Percentiles rank a stretch among this genome's conserved stretches.
phyloP scores from a whole-genome alignment of 495 filamentous ascomycete genomes.

The Podospora anserina region DNA sequence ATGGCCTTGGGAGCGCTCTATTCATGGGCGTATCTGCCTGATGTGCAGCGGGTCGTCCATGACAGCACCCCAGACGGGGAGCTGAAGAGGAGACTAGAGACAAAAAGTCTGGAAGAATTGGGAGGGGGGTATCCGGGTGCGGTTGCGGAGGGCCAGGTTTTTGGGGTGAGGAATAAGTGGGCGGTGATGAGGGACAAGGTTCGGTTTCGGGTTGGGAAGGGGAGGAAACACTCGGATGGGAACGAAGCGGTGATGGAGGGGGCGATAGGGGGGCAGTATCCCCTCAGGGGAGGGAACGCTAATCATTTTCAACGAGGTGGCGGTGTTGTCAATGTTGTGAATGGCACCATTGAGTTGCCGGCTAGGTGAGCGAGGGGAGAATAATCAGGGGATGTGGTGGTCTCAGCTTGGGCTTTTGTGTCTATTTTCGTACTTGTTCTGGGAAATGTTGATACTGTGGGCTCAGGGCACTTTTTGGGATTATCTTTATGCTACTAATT shows the following conservation, averaged over 20 bases:
- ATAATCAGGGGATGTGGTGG: neutral
- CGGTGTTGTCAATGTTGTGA: neutral
- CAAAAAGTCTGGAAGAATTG: conserved; percentile 33
- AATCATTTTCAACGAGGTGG: neutral
- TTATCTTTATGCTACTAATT: neutral
- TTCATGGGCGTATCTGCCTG: conserved; percentile 38
- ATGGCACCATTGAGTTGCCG: neutral
- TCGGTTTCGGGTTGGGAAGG: conserved; percentile 13
- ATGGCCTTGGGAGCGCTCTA: conserved; percentile 35
- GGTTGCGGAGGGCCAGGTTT: conserved; percentile 27
- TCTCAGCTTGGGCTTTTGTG: neutral
- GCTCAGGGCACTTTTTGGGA: neutral
- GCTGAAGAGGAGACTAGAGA: conserved; percentile 22
- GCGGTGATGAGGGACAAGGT: conserved; percentile 21
- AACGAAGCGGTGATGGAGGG: neutral
- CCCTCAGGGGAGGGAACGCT: neutral
- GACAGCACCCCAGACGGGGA: conserved; percentile 15
- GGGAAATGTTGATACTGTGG: neutral
- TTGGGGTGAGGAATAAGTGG: conserved; percentile 31
- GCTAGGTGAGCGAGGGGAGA: neutral
- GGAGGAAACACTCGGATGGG: neutral
- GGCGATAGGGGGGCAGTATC: neutral
- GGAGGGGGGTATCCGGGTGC: conserved; percentile 32
- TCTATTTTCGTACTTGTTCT: neutral
- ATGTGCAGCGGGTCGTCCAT: conserved; percentile 27